Evolutionary conservation across 257 asterid genomes (phyloP), one percentile per base, ranked within the genome.

Genomic region (Nyctanthes arbortristis): DNA sequence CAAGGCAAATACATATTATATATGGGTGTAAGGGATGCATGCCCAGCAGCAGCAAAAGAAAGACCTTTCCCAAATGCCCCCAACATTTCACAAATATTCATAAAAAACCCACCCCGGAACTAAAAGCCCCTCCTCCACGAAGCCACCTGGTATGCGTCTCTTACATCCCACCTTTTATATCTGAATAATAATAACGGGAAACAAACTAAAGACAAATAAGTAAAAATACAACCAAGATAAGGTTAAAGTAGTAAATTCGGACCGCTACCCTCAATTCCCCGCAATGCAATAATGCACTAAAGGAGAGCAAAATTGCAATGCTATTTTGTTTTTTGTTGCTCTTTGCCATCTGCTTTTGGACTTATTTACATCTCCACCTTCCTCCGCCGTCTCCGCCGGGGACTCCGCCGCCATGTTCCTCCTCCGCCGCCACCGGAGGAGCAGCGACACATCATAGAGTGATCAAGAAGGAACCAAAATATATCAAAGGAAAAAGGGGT

Each of bases 181-280:
- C 60, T 29, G n/a, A n/a, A 55, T 40, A 18, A 58, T 13, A 47
- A 32, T 30, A 71, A 43, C 65, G 34, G 5, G 49, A 62, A 56
- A 43, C 37, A 35, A 73, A 36, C 45, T 32, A 73, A 66, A 36
- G 63, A 18, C 54, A 58, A 33, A n/a, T 28, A 39, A 20, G 40
- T 16, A 73, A 72, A 29, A 30, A 65, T 28, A 75, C 12, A 14
- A 65, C 58, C 39, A 55, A 64, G 43, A 30, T 24, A 24, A 47
- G 31, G 59, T 22, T 52, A 52, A 52, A 52, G 35, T 62, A 76
- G 78, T 67, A 76, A 75, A 79, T 36, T 82, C 87, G 87, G 87
- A 82, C 87, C 87, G 84, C 74, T 79, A 79, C 82, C 84, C 84
- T 82, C 87, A 77, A 82, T 82, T 82, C 87, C 87, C 87, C 87